Evolutionary conservation across 2,329 filamentous ascomycete species (phyloP).

Genomic region (Conoideocrella luteorostrata): DNA sequence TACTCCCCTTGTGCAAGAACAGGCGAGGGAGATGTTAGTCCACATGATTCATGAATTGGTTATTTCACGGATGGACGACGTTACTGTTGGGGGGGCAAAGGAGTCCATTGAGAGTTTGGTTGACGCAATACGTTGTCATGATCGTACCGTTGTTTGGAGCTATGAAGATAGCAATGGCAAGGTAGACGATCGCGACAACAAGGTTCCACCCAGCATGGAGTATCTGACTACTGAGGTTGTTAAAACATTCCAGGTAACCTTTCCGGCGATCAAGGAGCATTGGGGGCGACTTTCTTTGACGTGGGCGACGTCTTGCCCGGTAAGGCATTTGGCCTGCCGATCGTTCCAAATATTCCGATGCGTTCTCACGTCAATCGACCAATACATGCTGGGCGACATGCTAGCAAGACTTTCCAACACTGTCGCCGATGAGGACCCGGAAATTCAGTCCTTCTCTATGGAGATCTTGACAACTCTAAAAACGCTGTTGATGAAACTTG

Average conservation of each 20-base stretch:
- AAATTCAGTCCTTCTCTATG: constrained; percentile 96
- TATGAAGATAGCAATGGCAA: constrained; percentile 89
- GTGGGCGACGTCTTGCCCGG: constrained; percentile 96
- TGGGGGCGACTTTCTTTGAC: constrained; percentile 87
- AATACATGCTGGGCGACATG: constrained; percentile 95
- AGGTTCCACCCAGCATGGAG: constrained; percentile 84
- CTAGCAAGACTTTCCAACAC: constrained; percentile 91
- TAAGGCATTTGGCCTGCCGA: constrained; percentile 87
- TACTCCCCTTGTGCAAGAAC: constrained; percentile 87
- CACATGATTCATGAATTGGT: constrained; percentile 96
- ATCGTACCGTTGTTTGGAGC: constrained; percentile 80
- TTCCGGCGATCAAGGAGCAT: constrained; percentile 79
- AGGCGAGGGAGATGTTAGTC: constrained; percentile 94
- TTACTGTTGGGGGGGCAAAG: constrained; percentile 55
- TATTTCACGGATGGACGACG: constrained; percentile 69
- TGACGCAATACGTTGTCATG: constrained; percentile 77
- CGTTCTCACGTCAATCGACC: constrained; percentile 83
- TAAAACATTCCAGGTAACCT: constrained; percentile 75
- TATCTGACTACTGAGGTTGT: constrained; percentile 76
- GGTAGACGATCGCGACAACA: constrained; percentile 64
- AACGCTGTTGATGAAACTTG: constrained; percentile 80
- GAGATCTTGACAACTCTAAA: constrained; percentile 93
- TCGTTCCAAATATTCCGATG: constrained; percentile 98
- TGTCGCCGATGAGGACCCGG: constrained; percentile 86
- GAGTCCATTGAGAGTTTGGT: constrained; percentile 80